Conservation (phyloP, 2,329 filamentous ascomycete species). For the Sphaerulina vaccinii region DNA sequence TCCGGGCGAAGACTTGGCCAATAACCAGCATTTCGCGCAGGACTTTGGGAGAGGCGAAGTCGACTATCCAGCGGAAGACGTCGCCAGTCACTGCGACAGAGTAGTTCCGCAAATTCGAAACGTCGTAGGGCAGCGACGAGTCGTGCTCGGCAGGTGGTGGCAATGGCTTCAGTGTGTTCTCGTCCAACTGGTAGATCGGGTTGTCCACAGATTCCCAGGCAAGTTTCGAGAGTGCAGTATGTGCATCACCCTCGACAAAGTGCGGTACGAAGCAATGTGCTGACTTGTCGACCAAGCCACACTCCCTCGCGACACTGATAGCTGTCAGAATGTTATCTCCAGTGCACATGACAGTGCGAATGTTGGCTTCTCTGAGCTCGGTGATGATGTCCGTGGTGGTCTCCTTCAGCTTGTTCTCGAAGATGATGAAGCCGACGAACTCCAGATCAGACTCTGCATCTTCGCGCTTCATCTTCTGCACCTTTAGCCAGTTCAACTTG, state of each 20-base stretch:
- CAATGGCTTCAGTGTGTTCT: conserved; percentile 75
- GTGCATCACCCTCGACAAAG: conserved; percentile 75
- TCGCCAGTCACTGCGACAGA: conserved; percentile 88
- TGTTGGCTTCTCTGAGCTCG: conserved; percentile 78
- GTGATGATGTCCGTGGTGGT: conserved; percentile 77
- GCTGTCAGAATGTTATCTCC: conserved; percentile 97
- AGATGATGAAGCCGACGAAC: conserved; percentile 95
- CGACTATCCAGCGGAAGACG: conserved; percentile 93
- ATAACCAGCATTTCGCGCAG: conserved; percentile 83
- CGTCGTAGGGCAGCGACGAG: conserved; percentile 80
- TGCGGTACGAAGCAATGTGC: conserved; percentile 92
- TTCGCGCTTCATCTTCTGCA: conserved; percentile 85
- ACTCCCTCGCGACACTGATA: conserved; percentile 91
- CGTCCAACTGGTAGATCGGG: conserved; percentile 71
- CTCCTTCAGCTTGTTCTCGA: conserved; percentile 96
- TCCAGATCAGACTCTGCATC: conserved; percentile 82
- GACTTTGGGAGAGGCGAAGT: conserved; percentile 79
- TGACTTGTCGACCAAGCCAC: conserved; percentile 73
- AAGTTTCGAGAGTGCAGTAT: conserved; percentile 70
- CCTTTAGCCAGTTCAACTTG: conserved; percentile 88
- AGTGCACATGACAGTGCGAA: conserved; percentile 92
- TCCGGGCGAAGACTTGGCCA: conserved; percentile 92
- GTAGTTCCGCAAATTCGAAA: conserved; percentile 78
- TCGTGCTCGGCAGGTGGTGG: conserved; percentile 70
- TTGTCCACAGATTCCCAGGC: conserved; percentile 97